Base-by-base conservation (phyloP, 2,329 filamentous ascomycete species). In the Stylonectria norvegica region DNA sequence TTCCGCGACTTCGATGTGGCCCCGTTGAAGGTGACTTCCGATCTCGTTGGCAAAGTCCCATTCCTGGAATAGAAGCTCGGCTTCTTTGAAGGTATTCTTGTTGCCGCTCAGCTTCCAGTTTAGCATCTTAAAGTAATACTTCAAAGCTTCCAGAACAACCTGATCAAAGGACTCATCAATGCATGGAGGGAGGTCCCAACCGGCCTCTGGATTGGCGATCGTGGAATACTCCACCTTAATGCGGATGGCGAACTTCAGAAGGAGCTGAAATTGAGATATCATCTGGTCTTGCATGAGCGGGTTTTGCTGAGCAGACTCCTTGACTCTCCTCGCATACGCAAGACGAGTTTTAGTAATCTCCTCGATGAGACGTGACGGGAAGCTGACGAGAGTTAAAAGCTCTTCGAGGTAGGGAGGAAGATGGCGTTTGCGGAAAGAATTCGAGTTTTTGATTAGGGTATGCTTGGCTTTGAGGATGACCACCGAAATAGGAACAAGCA, bases 81-180 rank as follows among this genome's bases (percentile, higher is more conserved):
- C 93, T 64, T 98, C 93, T 61, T 97, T 97, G 76, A 98, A 98
- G 0, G 90, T 96, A 67, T 97, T 98, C 64, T 96, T 97, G 71
- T 97, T 97, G 40, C 89, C 88, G 55, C 86, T 90, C 38, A 98
- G 72, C 65, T 97, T 97, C 89, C 90, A 97, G 61, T 97, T 96
- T 31, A 98, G 73, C 78, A 98, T 90, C 63, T 91, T 93, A 75
- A 98, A 98, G 67, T 98, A 98, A 64, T 95, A 97, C 62, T 91
- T 94, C 53, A 98, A 72, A 1, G 91, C 90, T 57, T 96, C 91
- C 30, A 98, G 68, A 8, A 97, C 88, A 14, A 94, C 88, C 22
- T 84, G 78, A 60, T 97, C 93, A 57, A 97, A 98, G 29, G 89
- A 89, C 60, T 98, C 93, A 60, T 97, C 93, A 49, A 98, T 94